Evolutionary conservation across 768 basidiomycete species (phyloP).

Genomic region (Suillus cothurnatus): DNA sequence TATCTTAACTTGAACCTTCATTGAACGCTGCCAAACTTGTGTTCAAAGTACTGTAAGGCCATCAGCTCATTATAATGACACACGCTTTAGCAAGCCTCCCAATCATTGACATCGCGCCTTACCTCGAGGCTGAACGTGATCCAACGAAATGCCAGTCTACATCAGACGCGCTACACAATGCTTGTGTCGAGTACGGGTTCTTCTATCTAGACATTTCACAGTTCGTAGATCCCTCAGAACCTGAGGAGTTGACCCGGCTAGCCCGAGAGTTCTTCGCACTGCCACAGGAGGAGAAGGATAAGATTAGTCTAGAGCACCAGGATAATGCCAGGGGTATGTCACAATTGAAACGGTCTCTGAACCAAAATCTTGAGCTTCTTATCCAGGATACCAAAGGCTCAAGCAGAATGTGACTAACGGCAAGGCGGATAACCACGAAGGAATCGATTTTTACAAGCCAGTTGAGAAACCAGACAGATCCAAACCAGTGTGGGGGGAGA

Average conservation of each 20-base stretch:
- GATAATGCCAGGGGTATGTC: conserved; percentile 75
- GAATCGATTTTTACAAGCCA: conserved; percentile 79
- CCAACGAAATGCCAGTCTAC: conserved; percentile 35
- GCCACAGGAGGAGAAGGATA: conserved; percentile 79
- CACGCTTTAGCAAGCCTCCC: conserved; percentile 45
- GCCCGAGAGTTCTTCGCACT: conserved; percentile 74
- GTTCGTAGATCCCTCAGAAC: conserved; percentile 57
- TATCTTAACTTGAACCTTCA: not conserved
- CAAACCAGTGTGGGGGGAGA: conserved; percentile 78
- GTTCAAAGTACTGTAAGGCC: not conserved
- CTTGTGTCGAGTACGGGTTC: conserved; percentile 82
- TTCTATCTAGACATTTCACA: conserved; percentile 81
- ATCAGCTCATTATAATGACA: conserved; percentile 1
- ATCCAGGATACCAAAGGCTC: conserved; percentile 73
- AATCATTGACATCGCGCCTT: conserved; percentile 73
- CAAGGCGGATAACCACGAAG: conserved; percentile 85
- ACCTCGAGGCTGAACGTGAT: conserved; percentile 48
- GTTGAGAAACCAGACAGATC: conserved; percentile 70
- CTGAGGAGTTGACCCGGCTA: conserved; percentile 63
- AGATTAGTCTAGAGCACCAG: conserved; percentile 63
- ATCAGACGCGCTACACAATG: conserved; percentile 64
- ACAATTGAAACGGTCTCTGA: not conserved
- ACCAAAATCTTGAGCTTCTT: not conserved
- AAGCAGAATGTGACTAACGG: conserved; percentile 88
- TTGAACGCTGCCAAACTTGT: not conserved